Percentiles rank a stretch among this genome's conserved stretches.
Conservation (phyloP, 202 grass and related monocot species). For the Saccharum hybrid region DNA sequence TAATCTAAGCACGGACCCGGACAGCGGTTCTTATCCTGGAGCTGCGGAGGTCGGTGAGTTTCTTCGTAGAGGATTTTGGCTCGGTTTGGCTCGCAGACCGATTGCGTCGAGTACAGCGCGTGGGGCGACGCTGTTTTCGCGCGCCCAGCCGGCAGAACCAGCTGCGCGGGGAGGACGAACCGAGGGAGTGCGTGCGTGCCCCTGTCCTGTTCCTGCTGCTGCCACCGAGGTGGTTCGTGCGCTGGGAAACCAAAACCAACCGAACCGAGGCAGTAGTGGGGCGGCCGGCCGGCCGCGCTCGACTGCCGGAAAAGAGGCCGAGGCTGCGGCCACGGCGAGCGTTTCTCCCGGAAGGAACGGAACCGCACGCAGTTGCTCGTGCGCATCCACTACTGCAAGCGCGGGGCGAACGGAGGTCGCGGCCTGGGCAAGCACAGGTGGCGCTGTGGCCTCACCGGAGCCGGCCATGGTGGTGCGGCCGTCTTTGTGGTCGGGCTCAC, state of each 20-base stretch:
- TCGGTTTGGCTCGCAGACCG: not conserved
- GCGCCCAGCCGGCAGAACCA: not conserved
- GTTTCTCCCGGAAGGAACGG: not conserved
- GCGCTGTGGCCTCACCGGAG: no score
- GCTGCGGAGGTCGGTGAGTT: not conserved
- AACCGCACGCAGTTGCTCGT: not conserved
- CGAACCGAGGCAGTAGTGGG: not conserved
- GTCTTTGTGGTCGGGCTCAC: no score
- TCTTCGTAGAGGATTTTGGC: not conserved
- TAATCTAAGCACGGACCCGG: not conserved
- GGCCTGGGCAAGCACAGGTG: no score
- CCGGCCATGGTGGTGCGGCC: no score
- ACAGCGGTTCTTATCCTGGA: not conserved
- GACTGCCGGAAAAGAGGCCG: not conserved
- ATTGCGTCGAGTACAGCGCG: not conserved
- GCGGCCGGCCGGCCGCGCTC: constrained; percentile 11
- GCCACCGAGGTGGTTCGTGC: constrained; percentile 8
- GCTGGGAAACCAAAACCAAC: not conserved
- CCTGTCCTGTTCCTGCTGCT: not conserved
- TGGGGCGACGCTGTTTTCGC: not conserved
- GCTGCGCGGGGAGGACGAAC: not conserved
- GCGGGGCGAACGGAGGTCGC: no score
- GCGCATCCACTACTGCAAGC: constrained; percentile 18
- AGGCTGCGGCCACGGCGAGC: not conserved
- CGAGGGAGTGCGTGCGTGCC: constrained; percentile 11